Percentiles rank a stretch among this genome's conserved stretches.
Conservation (phyloP, 2,329 filamentous ascomycete genomes). For the Mollisiaceae sp. region DNA sequence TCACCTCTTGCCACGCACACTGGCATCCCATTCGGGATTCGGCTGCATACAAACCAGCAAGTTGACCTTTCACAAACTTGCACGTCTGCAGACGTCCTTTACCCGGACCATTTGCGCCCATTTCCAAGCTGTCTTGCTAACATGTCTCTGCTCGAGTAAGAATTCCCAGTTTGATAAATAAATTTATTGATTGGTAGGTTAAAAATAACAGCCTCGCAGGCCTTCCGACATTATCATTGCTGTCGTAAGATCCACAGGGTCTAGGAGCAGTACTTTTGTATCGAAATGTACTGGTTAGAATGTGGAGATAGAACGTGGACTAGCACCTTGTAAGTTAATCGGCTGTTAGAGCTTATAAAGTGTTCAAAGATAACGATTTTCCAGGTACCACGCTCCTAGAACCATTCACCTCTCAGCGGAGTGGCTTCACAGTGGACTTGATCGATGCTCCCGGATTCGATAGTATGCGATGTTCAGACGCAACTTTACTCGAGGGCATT, state of each 20-base stretch:
- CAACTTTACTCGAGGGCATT: not conserved
- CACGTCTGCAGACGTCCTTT: not conserved
- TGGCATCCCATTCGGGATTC: too few relatives aligned
- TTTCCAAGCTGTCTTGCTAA: not conserved
- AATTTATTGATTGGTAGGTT: not conserved
- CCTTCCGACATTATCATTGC: not conserved
- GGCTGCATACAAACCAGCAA: not conserved
- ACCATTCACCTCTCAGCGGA: not conserved
- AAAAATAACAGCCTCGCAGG: not conserved
- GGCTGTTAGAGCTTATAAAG: not conserved
- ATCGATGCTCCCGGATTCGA: conserved; percentile 13
- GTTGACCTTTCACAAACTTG: not conserved
- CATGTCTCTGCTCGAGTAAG: not conserved
- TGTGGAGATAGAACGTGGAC: not conserved
- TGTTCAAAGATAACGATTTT: not conserved
- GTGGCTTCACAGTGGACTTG: not conserved
- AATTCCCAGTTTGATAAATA: not conserved
- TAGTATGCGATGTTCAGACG: not conserved
- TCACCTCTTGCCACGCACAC: too few relatives aligned
- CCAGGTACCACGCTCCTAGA: not conserved
- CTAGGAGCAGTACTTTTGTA: not conserved
- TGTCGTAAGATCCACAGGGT: not conserved
- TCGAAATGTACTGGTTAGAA: not conserved
- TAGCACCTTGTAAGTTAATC: not conserved
- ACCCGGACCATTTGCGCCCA: not conserved